Evolutionary conservation across 2,329 filamentous ascomycete genomes (phyloP), one percentile per base, ranked within the genome.

Genomic region (Myriosclerotinia scirpicola): DNA sequence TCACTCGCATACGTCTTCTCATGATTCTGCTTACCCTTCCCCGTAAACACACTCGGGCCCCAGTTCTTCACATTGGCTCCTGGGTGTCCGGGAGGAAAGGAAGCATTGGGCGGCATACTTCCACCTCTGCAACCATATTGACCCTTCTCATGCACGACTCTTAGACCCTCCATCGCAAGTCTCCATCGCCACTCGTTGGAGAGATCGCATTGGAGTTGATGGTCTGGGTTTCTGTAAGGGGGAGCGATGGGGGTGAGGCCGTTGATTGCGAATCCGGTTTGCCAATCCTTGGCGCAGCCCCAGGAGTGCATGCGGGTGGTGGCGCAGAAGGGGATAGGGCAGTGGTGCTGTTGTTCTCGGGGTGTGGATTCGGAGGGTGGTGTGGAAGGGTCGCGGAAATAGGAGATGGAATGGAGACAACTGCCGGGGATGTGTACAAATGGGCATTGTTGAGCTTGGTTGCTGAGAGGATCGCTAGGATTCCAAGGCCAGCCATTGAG

Each of bases 271-370:
- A 61, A 52, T 8, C 58, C 58, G 2, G 58, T 61, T 38, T 50
- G 50, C 58, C 58, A 61, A 14, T 61, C 44, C 14, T 61, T 61
- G 14, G 44, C 58, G n/a, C 58, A 61, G 4, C 58, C 58, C 58
- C 58, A 61, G 7, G 30, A 12, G 46, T 61, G 58, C 5, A 64
- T 36, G 2, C 50, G 61, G 6, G 52, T 64, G 5, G 9, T 15
- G 8, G 42, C 7, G 30, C 61, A 64, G 12, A 17, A 36, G 8
- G 20, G 11, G 8, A 64, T 15, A 0, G 52, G 61, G 7, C 61
- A 64, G 22, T 42, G 34, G 12, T 54, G 26, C 2, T 15, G 34
- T 14, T 40, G 26, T 42, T 15, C 12, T 36, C 7, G 12, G 26
- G n/a, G 12, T 40, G 44, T 22, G 2, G 44, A 2, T 20, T 50